phyloP scores from a whole-genome alignment of 345 rosid species.

The Clausena lansium region DNA sequence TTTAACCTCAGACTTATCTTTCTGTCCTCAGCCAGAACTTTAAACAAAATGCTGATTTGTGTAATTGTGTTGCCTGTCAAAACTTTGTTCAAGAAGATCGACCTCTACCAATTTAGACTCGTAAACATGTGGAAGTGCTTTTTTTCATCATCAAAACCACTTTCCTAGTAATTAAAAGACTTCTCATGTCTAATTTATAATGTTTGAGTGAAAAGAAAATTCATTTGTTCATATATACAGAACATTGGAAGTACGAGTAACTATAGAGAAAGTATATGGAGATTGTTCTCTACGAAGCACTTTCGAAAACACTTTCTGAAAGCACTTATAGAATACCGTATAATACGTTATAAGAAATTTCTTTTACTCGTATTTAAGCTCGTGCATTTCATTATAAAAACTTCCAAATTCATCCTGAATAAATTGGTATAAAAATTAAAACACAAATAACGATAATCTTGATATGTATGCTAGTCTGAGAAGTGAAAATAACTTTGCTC shows the following conservation, averaged over 20 bases:
- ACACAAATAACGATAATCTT: neutral
- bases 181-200: too few relatives aligned
- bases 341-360: neutral
- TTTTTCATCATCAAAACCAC: too few relatives aligned
- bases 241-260: neutral
- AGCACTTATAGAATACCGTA: neutral
- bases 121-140: too few relatives aligned
- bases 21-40: too few relatives aligned
- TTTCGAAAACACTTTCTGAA: neutral
- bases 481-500: neutral
- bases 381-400: neutral
- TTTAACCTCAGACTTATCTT: too few relatives aligned
- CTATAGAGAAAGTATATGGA: neutral
- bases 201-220: neutral
- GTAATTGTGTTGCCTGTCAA: too few relatives aligned
- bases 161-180: too few relatives aligned
- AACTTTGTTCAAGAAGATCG: too few relatives aligned
- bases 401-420: neutral
- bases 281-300: neutral
- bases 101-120: too few relatives aligned
- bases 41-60: too few relatives aligned
- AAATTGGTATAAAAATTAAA: neutral
- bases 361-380: neutral
- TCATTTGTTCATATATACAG: neutral
- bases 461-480: too few relatives aligned